Conservation (phyloP, 345 rosid genomes). For the Abelmoschus esculentus region DNA sequence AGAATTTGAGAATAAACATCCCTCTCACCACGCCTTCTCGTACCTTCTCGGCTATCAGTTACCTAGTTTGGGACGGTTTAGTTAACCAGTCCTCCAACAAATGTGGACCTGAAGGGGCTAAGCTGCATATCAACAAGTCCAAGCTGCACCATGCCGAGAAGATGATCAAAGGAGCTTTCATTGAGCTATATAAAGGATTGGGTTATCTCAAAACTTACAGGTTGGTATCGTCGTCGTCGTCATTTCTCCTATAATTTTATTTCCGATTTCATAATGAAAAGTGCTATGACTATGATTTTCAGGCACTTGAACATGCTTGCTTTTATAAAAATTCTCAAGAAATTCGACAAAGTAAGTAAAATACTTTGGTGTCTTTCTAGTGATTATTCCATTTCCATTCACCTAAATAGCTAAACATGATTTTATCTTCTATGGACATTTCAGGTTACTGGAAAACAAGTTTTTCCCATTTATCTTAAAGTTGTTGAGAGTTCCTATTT, state of each 20-base stretch:
- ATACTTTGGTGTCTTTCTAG: neutral
- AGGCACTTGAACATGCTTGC: constrained; percentile 91
- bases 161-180: constrained; percentile 76
- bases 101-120: constrained; percentile 43
- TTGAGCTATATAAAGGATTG: constrained; percentile 85
- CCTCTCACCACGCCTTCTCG: constrained; percentile 82
- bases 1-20: constrained; percentile 70
- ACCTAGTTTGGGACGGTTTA: constrained; percentile 66
- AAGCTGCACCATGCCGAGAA: constrained; percentile 81
- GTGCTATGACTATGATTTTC: too few species aligned
- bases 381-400: neutral
- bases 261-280: too few species aligned
- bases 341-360: constrained; percentile 72
- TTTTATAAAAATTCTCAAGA: constrained; percentile 89
- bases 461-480: constrained; percentile 79
- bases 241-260: too few species aligned
- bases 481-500: constrained; percentile 95
- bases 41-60: constrained; percentile 74
- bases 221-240: too few species aligned
- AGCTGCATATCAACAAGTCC: constrained; percentile 64
- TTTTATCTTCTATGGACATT: neutral
- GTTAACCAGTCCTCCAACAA: constrained; percentile 62
- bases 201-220: constrained; percentile 81
- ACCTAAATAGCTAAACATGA: neutral
- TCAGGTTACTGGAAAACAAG: constrained; percentile 85